phyloP scores from a whole-genome alignment of 2,329 filamentous ascomycete genomes.

The Chalara sp. region DNA sequence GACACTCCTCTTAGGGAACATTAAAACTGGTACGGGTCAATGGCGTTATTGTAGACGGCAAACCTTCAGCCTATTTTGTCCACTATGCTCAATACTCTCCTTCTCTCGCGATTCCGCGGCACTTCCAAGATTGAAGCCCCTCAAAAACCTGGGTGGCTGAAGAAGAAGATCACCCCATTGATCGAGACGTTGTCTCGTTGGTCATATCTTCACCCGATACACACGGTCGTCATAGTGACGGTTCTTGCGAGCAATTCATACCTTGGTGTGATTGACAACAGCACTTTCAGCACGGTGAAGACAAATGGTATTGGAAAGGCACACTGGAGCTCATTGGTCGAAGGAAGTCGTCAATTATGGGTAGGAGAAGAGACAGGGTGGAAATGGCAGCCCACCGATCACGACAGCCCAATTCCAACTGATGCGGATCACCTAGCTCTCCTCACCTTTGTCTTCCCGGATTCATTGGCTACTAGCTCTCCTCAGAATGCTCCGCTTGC shows the following conservation, averaged over 20 bases:
- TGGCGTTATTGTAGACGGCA: background rate
- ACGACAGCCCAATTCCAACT: constrained; percentile 33
- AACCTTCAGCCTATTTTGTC: background rate
- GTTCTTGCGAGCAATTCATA: constrained; percentile 92
- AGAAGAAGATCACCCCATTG: constrained; percentile 62
- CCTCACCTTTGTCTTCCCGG: constrained; percentile 84
- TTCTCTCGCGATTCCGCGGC: constrained; percentile 57
- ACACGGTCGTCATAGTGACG: constrained; percentile 86
- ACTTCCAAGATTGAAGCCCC: constrained; percentile 41
- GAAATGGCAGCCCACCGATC: constrained; percentile 80
- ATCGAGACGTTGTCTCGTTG: constrained; percentile 74
- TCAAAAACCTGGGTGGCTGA: constrained; percentile 48
- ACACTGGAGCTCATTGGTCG: constrained; percentile 71
- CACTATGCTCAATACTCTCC: constrained; percentile 34
- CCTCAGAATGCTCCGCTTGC: constrained; percentile 61
- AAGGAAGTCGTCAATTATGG: constrained; percentile 71
- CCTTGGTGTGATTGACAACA: constrained; percentile 84
- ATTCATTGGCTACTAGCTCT: constrained; percentile 62
- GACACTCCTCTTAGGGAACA: too few species aligned
- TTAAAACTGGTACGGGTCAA: background rate
- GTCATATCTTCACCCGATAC: constrained; percentile 88
- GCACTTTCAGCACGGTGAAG: constrained; percentile 61
- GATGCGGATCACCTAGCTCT: constrained; percentile 68
- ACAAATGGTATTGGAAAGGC: constrained; percentile 46
- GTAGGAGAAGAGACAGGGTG: constrained; percentile 72